A percentile compares a stretch with the other conserved stretches of the same genome.
Conservation (phyloP, 192 early-diverging fungal species). For the Backusella parvicylindrica region DNA sequence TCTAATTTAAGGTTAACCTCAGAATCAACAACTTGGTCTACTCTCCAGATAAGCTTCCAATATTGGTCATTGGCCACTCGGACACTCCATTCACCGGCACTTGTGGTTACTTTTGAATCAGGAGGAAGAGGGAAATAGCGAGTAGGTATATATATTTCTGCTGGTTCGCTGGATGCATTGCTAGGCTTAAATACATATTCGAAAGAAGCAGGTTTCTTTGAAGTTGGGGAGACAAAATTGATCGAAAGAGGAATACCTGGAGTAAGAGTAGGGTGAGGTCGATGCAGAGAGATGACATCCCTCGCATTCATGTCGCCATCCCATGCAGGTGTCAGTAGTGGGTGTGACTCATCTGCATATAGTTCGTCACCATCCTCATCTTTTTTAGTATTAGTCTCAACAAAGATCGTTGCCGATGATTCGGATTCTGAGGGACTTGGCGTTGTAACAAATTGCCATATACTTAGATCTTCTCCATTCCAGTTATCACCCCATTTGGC, state of each 20-base stretch:
- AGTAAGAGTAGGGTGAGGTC: conserved; percentile 18
- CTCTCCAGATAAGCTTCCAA: conserved; percentile 22
- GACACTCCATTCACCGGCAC: conserved; percentile 6
- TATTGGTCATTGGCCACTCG: conserved; percentile 1
- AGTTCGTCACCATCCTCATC: neutral
- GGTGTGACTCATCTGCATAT: neutral
- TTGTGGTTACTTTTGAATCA: conserved; percentile 5
- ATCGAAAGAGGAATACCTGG: conserved; percentile 19
- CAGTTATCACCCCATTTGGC: conserved; percentile 49
- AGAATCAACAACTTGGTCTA: neutral
- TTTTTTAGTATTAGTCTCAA: neutral
- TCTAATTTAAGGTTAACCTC: neutral
- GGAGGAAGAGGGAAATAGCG: conserved; percentile 38
- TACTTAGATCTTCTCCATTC: conserved; percentile 53
- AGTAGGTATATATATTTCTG: conserved; percentile 48
- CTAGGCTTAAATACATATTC: neutral
- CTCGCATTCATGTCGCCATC: conserved; percentile 14
- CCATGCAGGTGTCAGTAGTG: neutral
- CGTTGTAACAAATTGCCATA: conserved; percentile 23
- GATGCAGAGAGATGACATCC: conserved; percentile 22
- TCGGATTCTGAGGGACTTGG: neutral
- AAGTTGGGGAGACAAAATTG: conserved; percentile 8
- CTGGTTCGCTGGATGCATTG: neutral
- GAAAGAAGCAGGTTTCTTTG: conserved; percentile 10
- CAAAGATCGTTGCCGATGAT: neutral